Evolutionary conservation across 2,329 filamentous ascomycete species (phyloP), one percentile per base, ranked within the genome.

Genomic region (Furcasterigmium furcatum): DNA sequence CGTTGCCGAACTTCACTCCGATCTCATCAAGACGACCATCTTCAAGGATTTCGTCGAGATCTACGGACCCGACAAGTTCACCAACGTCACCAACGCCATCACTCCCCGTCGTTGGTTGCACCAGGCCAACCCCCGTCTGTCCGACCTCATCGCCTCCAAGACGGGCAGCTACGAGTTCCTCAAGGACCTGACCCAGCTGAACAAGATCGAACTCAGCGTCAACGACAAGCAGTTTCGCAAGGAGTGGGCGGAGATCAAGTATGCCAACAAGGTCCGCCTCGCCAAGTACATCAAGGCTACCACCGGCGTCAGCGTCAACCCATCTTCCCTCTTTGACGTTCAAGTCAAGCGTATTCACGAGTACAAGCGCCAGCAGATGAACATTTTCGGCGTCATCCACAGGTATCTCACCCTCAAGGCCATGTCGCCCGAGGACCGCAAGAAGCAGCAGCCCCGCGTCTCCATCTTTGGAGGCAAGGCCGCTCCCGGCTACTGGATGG

Each of bases 291-390:
- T 99, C 72, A 89, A 94, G 72, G 76, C 82, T 24, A 84, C 85
- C 6, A 88, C 85, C 2, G 87, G 85, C 24, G 80, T 96, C 46
- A 83, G 77, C 4, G 90, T 99, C 64, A 94, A 96, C 65, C 92
- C 94, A 0, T 73, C 86, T 9, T 81, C 92, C 1, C 78, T 99
- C 16, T 99, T 99, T 57, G 94, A 99, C 62, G 88, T 99, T 10
- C 94, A 99, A 63, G 94, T 99, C 58, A 99, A 99, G 79, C 87
- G 94, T 61, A 99, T 99, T 55, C 94, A 99, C 68, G 94, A 99
- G 68, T 99, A 99, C 74, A 99, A 99, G 79, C 87, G 91, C 48
- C 92, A 99, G 70, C 94, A 99, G 70, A 84, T 99, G 65, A 99
- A 99, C 74, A 96, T 99, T 58, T 97, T 97, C 60, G 94, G 94